A percentile compares a stretch with the other conserved stretches of the same genome.
phyloP scores from a whole-genome alignment of 2,329 filamentous ascomycete species.

The Myriosclerotinia curreyana region DNA sequence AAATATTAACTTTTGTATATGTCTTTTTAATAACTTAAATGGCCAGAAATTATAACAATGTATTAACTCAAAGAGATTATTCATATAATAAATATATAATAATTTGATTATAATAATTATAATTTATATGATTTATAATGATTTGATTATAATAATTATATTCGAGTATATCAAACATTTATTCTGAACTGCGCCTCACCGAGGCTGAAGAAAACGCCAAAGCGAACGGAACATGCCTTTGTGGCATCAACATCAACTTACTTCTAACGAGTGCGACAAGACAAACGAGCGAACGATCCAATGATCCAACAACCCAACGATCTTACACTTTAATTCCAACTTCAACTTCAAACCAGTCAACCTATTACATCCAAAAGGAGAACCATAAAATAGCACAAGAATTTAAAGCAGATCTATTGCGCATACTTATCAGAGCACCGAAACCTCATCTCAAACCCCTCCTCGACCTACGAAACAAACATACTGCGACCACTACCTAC shows the following conservation, averaged over 20 bases:
- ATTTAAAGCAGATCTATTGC: neutral
- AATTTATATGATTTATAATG: no score
- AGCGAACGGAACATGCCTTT: constrained; percentile 15
- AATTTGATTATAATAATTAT: no score
- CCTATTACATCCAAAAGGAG: neutral
- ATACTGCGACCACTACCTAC: neutral
- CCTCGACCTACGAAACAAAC: neutral
- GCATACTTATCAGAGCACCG: neutral
- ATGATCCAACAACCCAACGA: neutral
- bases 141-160: no score
- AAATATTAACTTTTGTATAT: no score
- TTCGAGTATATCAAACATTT: no score
- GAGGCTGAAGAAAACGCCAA: constrained; percentile 14
- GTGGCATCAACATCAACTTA: constrained; percentile 10
- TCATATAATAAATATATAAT: no score
- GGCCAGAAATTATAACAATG: no score
- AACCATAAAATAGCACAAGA: neutral
- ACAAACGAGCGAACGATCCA: no score
- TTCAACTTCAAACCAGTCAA: neutral
- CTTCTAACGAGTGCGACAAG: constrained; percentile 8
- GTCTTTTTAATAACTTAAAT: no score
- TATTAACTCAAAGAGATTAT: no score
- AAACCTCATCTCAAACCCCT: neutral
- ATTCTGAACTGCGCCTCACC: constrained; percentile 10
- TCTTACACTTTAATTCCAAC: constrained; percentile 10